Percentiles rank a stretch among this genome's conserved stretches.
Conservation (phyloP, 768 basidiomycete species). For the Suillus ampliporus region DNA sequence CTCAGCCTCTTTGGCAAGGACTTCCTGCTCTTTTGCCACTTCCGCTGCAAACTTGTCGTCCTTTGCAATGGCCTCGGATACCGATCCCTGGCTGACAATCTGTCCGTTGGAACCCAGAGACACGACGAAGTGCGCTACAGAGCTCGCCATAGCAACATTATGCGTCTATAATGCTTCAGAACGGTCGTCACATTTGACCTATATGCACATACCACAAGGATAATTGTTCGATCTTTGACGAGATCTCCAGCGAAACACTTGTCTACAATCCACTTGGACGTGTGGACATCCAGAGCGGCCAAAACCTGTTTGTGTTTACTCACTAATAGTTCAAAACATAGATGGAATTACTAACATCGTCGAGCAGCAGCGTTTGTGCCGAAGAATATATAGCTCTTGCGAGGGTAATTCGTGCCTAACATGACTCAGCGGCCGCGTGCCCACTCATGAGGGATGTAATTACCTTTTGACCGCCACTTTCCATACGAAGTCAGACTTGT, state of each 20-base stretch:
- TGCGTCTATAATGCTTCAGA: constrained; percentile 33
- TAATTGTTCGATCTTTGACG: constrained; percentile 53
- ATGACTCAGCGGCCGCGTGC: not conserved
- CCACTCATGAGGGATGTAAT: not conserved
- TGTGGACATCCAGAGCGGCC: constrained; percentile 65
- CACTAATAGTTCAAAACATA: not conserved
- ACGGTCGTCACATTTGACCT: too few species aligned
- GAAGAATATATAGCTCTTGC: constrained; percentile 64
- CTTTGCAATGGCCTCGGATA: constrained; percentile 51
- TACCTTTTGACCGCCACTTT: constrained; percentile 63
- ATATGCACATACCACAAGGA: constrained; percentile 50
- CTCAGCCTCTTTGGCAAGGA: constrained; percentile 20
- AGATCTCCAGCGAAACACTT: constrained; percentile 53
- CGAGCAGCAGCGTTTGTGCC: constrained; percentile 69
- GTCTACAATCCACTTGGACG: constrained; percentile 55
- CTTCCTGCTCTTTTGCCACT: constrained; percentile 20
- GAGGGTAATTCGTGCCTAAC: constrained; percentile 54
- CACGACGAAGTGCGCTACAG: constrained; percentile 48
- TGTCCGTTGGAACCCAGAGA: constrained; percentile 60
- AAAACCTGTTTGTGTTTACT: constrained; percentile 36
- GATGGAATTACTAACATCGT: constrained; percentile 56
- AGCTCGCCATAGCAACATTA: constrained; percentile 35
- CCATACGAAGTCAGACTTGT: constrained; percentile 3
- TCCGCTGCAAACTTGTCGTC: constrained; percentile 39
- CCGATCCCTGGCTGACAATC: constrained; percentile 52